These are phyloP conservation scores for Ophiostoma novo-ulmi DNA, from an alignment of 2,329 filamentous ascomycete species.

Conservation along the genomic window DNA sequence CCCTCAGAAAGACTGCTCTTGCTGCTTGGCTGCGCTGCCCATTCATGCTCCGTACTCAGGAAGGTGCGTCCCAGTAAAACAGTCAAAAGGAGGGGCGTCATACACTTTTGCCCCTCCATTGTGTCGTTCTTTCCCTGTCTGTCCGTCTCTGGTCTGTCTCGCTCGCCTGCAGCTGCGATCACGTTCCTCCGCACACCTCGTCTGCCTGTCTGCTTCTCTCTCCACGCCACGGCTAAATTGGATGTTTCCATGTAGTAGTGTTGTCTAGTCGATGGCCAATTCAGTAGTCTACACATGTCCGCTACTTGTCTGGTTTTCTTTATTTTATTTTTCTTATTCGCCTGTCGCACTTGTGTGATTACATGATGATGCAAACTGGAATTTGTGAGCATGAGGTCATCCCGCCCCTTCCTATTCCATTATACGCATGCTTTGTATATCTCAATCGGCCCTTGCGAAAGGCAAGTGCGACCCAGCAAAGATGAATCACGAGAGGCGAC, in stretches of 20 bases:
- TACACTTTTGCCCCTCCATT: conserved; percentile 9
- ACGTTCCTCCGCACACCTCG: neutral
- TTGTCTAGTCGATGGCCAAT: neutral
- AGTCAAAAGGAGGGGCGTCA: conserved; percentile 15
- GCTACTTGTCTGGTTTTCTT: neutral
- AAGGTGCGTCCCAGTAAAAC: conserved; percentile 13
- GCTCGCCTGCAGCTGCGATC: neutral
- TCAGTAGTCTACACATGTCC: neutral
- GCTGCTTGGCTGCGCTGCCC: neutral
- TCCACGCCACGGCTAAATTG: conserved; percentile 14
- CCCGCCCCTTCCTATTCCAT: neutral
- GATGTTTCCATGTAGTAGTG: neutral
- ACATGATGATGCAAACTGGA: neutral
- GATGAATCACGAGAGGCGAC: neutral
- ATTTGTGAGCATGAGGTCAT: neutral
- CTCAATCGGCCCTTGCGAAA: neutral
- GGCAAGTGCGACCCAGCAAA: neutral
- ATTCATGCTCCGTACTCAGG: conserved; percentile 8
- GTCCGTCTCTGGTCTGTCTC: neutral
- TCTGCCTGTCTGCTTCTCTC: neutral
- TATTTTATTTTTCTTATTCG: neutral
- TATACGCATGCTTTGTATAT: neutral
- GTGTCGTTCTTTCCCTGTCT: conserved; percentile 10
- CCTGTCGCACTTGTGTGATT: neutral
- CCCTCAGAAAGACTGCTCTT: neutral